These are phyloP conservation scores for Moelleriella libera DNA, from an alignment of 2,329 filamentous ascomycete species.

Conservation along the genomic window DNA sequence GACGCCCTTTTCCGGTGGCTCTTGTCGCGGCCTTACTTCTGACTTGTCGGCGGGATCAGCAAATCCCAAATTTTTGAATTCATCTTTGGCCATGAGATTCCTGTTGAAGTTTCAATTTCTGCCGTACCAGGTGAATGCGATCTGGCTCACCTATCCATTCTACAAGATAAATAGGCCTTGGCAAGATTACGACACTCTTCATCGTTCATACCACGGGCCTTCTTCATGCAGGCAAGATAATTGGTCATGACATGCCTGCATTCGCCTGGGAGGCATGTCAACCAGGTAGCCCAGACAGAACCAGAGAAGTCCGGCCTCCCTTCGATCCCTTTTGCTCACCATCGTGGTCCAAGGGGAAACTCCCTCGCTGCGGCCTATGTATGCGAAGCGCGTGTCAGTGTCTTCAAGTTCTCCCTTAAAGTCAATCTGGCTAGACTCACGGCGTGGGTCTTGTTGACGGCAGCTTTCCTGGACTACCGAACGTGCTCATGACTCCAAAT, in stretches of 20 bases:
- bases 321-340: conserved; percentile 22
- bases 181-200: conserved; percentile 72
- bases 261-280: conserved; percentile 45
- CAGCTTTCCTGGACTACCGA: conserved; percentile 58
- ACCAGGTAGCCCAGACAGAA: neutral
- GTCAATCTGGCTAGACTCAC: conserved; percentile 28
- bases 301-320: neutral
- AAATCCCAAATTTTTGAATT: conserved; percentile 89
- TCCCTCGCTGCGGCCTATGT: conserved; percentile 71
- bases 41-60: conserved; percentile 14
- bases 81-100: conserved; percentile 91
- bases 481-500: conserved; percentile 38
- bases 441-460: conserved; percentile 54
- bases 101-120: conserved; percentile 25
- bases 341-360: conserved; percentile 93
- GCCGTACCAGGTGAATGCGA: neutral
- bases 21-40: conserved; percentile 7
- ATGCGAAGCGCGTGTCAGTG: conserved; percentile 1
- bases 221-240: conserved; percentile 81
- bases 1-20: conserved; percentile 17
- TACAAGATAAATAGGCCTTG: conserved; percentile 77
- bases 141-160: conserved; percentile 73
- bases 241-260: conserved; percentile 79
- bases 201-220: conserved; percentile 70
- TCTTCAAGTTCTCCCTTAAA: neutral